Base-by-base conservation (phyloP, 768 basidiomycete genomes). In the Russula sp. region DNA sequence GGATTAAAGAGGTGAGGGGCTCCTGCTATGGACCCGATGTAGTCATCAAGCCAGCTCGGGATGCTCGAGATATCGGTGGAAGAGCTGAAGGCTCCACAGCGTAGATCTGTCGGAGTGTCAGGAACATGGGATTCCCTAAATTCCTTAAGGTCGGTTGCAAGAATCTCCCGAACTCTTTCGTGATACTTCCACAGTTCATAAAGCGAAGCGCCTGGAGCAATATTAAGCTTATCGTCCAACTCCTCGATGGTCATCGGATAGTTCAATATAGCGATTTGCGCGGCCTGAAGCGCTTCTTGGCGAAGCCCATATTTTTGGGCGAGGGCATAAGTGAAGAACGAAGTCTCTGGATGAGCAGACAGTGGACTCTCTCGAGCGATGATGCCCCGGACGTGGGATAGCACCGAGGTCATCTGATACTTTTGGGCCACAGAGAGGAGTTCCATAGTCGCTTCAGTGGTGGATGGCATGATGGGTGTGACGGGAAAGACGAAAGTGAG, bases 101-200 rank as follows among this genome's bases (percentile, higher is more conserved):
- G 43, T 13, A 45, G 13, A 2, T 20, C 43, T 45, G 10, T 22
- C 14, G 22, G 20, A 3, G 8, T 22, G 1, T 32, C 29, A 2
- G 8, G 36, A 16, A 14, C 36, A 41, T 38, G 18, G 2, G 52
- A 48, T 0, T 14, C 5, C 16, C 52, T 47, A 14, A 60, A 54
- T 39, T 47, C 52, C n/a, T 16, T 5, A 35, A 60, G 29, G 43
- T 45, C 38, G 2, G n/a, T 34, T 18, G 13, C 9, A 2, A 60
- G 59, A 18, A 46, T 9, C 2, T 5, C 7, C 35, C 20, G 46
- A 54, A 55, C 38, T 18, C 14, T 35, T n/a, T 36, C 3, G 22
- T 56, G 53, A 57, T 61, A 57, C 41, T 57, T 45, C 43, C 56
- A 47, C 20, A 46, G 56, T 25, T 56, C 45, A 16, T 47, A 22